Percentiles rank a stretch among this genome's conserved stretches.
Evolutionary conservation across 139 green algal genomes (phyloP).

Genomic region (Pleodorina starrii): DNA sequence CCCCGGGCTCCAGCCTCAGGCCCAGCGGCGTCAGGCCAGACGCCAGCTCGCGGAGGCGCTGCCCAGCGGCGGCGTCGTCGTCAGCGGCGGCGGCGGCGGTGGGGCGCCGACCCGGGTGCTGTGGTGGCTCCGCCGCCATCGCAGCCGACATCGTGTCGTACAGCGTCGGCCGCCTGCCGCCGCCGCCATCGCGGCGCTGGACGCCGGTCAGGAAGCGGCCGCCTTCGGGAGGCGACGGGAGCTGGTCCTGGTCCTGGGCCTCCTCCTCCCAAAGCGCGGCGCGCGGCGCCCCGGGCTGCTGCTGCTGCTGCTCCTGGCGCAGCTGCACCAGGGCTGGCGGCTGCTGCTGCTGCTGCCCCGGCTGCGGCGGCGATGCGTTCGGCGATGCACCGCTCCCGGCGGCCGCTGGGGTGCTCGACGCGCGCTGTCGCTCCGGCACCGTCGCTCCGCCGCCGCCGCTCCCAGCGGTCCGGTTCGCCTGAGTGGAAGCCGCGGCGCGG

Average conservation of each 20-base stretch:
- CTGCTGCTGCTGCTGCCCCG: background rate
- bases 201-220: background rate
- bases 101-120: background rate
- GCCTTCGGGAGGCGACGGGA: background rate
- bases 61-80: background rate
- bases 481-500: too few relatives aligned
- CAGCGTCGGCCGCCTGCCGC: too few relatives aligned
- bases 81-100: background rate
- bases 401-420: too few relatives aligned
- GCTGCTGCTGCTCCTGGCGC: background rate
- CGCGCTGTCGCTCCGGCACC: background rate
- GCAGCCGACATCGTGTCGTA: background rate
- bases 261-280: background rate
- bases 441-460: too few relatives aligned
- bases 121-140: background rate
- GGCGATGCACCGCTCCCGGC: background rate
- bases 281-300: background rate
- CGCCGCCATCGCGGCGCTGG: background rate
- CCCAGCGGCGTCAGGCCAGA: background rate
- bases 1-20: too few relatives aligned
- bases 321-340: background rate
- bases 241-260: too few relatives aligned
- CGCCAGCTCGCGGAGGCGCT: background rate
- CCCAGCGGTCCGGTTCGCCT: too few relatives aligned
- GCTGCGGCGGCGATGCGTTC: background rate